Percentiles rank a stretch among this genome's conserved stretches.
These are phyloP conservation scores for Colletotrichum sp. DNA, from an alignment of 2,329 filamentous ascomycete species.

Conservation along the genomic window DNA sequence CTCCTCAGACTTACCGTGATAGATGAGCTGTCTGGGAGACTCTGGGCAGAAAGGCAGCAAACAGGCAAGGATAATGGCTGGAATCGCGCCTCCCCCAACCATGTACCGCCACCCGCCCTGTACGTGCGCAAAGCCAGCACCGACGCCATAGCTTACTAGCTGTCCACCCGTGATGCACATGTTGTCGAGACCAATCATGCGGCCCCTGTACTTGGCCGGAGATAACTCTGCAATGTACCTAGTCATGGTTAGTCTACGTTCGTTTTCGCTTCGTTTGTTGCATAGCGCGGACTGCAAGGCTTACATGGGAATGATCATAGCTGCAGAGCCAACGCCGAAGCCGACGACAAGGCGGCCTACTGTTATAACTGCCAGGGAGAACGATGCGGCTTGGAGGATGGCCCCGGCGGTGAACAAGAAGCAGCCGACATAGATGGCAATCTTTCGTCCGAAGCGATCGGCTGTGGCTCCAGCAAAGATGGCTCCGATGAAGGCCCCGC, in stretches of 20 bases:
- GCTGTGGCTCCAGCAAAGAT: slow-evolving; percentile 25
- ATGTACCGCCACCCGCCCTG: slow-evolving; percentile 54
- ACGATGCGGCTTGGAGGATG: slow-evolving; percentile 23
- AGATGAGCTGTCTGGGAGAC: slow-evolving; percentile 51
- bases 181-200: slow-evolving; percentile 54
- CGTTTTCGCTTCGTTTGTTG: background rate
- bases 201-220: slow-evolving; percentile 52
- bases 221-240: slow-evolving; percentile 55
- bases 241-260: background rate
- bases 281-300: background rate
- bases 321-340: slow-evolving; percentile 51
- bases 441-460: slow-evolving; percentile 38
- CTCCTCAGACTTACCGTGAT: slow-evolving; percentile 43
- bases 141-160: slow-evolving; percentile 44
- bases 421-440: slow-evolving; percentile 43
- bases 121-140: slow-evolving; percentile 42
- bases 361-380: slow-evolving; percentile 22
- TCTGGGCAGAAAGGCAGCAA: slow-evolving; percentile 53
- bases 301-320: slow-evolving; percentile 46
- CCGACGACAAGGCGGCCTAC: slow-evolving; percentile 45
- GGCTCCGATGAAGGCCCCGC: slow-evolving; percentile 31
- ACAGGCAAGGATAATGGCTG: slow-evolving; percentile 46
- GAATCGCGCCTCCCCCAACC: slow-evolving; percentile 51
- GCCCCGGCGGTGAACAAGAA: slow-evolving; percentile 26
- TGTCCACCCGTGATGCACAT: slow-evolving; percentile 48